Evolutionary conservation across 2,329 filamentous ascomycete genomes (phyloP).

Genomic region (Colletotrichum gloeosporioides): DNA sequence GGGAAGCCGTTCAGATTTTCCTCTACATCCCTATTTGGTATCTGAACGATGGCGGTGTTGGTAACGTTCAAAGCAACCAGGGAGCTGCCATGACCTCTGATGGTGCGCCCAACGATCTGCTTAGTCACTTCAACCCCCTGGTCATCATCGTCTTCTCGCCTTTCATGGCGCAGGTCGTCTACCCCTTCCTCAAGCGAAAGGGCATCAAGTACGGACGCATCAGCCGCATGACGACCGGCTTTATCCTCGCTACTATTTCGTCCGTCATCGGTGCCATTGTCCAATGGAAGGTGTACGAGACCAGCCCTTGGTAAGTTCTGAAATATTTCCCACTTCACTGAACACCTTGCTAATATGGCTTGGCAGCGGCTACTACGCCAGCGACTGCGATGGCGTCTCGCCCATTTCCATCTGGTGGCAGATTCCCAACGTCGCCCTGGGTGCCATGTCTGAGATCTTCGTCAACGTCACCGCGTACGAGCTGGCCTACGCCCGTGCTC

Average conservation of each 20-base stretch:
- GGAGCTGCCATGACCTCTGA: slow-evolving; percentile 49
- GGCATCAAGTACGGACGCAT: slow-evolving; percentile 64
- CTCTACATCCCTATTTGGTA: slow-evolving; percentile 45
- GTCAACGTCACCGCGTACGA: slow-evolving; percentile 69
- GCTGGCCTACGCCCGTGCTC: slow-evolving; percentile 72
- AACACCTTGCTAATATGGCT: neutral
- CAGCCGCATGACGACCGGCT: slow-evolving; percentile 62
- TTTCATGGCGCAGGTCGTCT: slow-evolving; percentile 58
- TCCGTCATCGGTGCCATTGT: slow-evolving; percentile 63
- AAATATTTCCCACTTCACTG: too few species aligned
- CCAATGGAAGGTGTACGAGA: slow-evolving; percentile 64
- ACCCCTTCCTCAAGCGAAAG: slow-evolving; percentile 57
- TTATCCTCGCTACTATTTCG: slow-evolving; percentile 51
- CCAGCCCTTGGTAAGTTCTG: slow-evolving; percentile 47
- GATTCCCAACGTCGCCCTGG: slow-evolving; percentile 52
- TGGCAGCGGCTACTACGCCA: slow-evolving; percentile 45
- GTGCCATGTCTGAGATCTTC: slow-evolving; percentile 61
- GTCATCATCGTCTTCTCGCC: slow-evolving; percentile 64
- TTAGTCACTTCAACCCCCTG: slow-evolving; percentile 64
- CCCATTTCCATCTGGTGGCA: slow-evolving; percentile 59
- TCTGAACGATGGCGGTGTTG: slow-evolving; percentile 46
- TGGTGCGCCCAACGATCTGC: slow-evolving; percentile 64
- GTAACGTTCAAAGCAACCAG: slow-evolving; percentile 39
- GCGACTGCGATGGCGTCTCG: slow-evolving; percentile 40
- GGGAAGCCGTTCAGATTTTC: slow-evolving; percentile 46